A percentile compares a stretch with the other conserved stretches of the same genome.
Evolutionary conservation across 1,284 basidiomycete genomes (phyloP).

Genomic region (Melampsora occidentalis): DNA sequence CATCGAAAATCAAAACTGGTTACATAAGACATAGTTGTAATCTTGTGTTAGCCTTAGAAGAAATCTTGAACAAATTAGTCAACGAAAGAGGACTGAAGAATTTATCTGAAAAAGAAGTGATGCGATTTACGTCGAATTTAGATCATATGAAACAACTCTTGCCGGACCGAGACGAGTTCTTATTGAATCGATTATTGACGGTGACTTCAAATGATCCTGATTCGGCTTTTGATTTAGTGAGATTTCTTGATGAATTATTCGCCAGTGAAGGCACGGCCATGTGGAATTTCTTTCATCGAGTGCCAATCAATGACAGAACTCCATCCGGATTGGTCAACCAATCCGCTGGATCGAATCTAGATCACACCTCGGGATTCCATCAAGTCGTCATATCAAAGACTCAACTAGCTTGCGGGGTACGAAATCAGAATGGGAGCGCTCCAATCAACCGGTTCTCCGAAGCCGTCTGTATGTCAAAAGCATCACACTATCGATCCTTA

Average conservation of each 20-base stretch:
- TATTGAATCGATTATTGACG: slow-evolving; percentile 2
- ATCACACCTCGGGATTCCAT: too few relatives aligned
- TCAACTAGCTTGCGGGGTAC: too few relatives aligned
- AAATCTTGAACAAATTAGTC: slow-evolving; percentile 14
- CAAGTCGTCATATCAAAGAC: too few relatives aligned
- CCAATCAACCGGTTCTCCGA: neutral
- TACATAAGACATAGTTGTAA: slow-evolving; percentile 18
- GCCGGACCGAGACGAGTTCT: neutral
- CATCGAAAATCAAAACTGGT: neutral
- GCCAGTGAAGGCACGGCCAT: neutral
- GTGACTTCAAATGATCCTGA: slow-evolving; percentile 19
- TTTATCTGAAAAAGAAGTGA: neutral
- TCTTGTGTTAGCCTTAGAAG: slow-evolving; percentile 24
- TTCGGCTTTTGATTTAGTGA: slow-evolving; percentile 16
- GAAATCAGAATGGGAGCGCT: too few relatives aligned
- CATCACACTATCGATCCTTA: neutral
- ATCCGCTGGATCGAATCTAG: too few relatives aligned
- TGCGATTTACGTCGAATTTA: slow-evolving; percentile 1
- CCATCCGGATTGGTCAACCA: neutral
- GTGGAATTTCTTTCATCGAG: slow-evolving; percentile 13
- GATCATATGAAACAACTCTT: slow-evolving; percentile 4
- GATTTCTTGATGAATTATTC: slow-evolving; percentile 25
- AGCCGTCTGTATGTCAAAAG: slow-evolving; percentile 1
- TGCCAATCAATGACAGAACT: neutral
- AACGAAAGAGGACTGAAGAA: neutral